Evolutionary conservation across 805 yeast species (phyloP), one percentile per base, ranked within the genome.

Genomic region (Candida montana): DNA sequence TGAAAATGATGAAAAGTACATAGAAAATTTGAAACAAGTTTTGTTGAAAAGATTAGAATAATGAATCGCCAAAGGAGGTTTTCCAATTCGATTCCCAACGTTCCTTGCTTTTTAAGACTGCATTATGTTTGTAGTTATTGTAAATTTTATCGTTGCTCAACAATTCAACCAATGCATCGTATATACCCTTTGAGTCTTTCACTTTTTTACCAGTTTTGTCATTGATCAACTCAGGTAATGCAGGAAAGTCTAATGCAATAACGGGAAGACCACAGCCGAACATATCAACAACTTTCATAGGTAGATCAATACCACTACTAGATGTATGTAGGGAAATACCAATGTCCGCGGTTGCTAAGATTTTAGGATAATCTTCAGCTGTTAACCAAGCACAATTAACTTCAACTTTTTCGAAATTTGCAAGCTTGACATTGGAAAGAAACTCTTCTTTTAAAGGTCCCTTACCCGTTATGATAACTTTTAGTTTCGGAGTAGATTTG

Each of bases 181-280:
- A 68, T 54, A 83, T 59, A 33, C 74, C 76, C 15, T 59, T 40
- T 12, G 68, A 63, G 41, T 65, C 65, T 0, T 58, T 47, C 50
- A 83, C 75, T 13, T 74, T 59, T 30, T 83, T 51, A 1, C 99
- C 99, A 57, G 90, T 89, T 1, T 63, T 75, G 36, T 81, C 74
- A 35, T 73, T 67, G 1, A 93, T 91, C 33, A 93, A 66, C 58
- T 93, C 99, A 7, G 68, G 67, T 12, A 91, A 71, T 2, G 95
- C 91, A 0, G 83, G 78, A 58, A 87, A 93, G 29, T 71, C 67
- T 44, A 90, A 67, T 0, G 96, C 77, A 3, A 90, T 68, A 0
- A 89, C 97, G 1, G 99, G 99, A 11, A 93, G 67, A 0, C 98
- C 98, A 49, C 93, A 85, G 0, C 99, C 99, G 68, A 91, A 90